A percentile compares a stretch with the other conserved stretches of the same genome.
phyloP scores from a whole-genome alignment of 805 yeast species.

The Wickerhamomyces bisporus region DNA sequence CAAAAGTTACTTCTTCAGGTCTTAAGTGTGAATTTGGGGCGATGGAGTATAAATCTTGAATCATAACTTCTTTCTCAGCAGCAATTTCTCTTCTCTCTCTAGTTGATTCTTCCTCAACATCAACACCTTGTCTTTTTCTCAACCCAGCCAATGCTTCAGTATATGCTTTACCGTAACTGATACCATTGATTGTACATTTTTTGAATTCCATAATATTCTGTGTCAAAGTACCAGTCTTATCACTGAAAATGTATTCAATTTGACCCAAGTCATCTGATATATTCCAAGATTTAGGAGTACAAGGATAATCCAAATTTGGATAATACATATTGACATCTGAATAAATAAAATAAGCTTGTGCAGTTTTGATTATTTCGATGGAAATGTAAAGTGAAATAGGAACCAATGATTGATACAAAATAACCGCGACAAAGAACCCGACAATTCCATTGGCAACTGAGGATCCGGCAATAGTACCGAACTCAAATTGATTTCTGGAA shows the following conservation, averaged over 20 bases:
- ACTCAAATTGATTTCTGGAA: conserved; percentile 65
- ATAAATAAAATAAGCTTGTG: conserved; percentile 74
- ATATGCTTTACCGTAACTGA: conserved; percentile 71
- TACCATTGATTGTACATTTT: conserved; percentile 71
- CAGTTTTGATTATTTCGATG: conserved; percentile 74
- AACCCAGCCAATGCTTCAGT: conserved; percentile 81
- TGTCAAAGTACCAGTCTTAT: conserved; percentile 78
- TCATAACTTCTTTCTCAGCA: conserved; percentile 57
- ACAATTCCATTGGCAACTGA: conserved; percentile 67
- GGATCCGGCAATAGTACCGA: conserved; percentile 60
- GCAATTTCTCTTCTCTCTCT: conserved; percentile 49
- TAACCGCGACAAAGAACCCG: conserved; percentile 69
- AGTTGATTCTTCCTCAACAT: conserved; percentile 57
- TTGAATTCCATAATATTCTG: conserved; percentile 84
- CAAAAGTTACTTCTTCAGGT: conserved; percentile 63
- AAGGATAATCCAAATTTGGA: conserved; percentile 65
- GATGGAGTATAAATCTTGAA: conserved; percentile 36
- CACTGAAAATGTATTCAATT: conserved; percentile 78
- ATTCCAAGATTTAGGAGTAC: conserved; percentile 81
- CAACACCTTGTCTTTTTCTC: conserved; percentile 71
- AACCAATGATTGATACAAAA: conserved; percentile 71
- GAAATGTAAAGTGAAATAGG: conserved; percentile 81
- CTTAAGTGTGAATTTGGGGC: conserved; percentile 35
- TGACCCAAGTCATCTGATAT: conserved; percentile 84
- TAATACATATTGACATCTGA: conserved; percentile 72